These are phyloP conservation scores for Argentina anserina DNA, from an alignment of 306 rosid genomes.

Conservation along the genomic window DNA sequence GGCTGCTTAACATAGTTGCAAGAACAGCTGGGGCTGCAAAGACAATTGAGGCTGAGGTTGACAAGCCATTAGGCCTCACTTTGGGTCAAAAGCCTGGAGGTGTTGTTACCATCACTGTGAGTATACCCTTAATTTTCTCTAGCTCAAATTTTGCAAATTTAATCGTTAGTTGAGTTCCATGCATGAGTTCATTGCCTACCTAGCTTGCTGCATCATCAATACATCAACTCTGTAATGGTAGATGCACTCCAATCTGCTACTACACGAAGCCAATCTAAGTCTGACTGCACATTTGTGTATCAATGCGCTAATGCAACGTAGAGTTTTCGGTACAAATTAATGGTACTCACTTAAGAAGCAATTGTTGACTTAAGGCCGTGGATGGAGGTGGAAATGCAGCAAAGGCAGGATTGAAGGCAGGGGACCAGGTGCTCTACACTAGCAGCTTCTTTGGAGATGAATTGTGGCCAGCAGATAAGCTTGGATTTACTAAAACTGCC, in stretches of 20 bases:
- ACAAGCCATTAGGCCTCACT: slow-evolving; percentile 96
- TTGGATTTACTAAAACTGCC: slow-evolving; percentile 97
- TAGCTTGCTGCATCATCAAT: neutral
- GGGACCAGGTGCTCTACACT: slow-evolving; percentile 90
- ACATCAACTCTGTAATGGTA: neutral
- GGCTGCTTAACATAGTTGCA: slow-evolving; percentile 49
- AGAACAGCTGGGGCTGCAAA: slow-evolving; percentile 86
- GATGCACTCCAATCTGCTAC: neutral
- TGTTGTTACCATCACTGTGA: slow-evolving; percentile 73
- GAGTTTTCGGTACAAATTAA: neutral
- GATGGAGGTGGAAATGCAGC: slow-evolving; percentile 99
- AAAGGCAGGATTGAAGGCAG: slow-evolving; percentile 78
- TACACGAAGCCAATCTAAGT: neutral
- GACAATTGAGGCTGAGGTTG: slow-evolving; percentile 83
- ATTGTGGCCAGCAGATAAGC: slow-evolving; percentile 98
- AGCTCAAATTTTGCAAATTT: neutral
- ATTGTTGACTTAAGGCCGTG: slow-evolving; percentile 47
- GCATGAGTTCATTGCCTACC: neutral
- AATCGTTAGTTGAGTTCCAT: neutral
- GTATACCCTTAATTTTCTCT: slow-evolving; percentile 9
- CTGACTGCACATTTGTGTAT: neutral
- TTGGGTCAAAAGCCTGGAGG: slow-evolving; percentile 88
- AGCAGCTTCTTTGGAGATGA: slow-evolving; percentile 99
- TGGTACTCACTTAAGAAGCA: neutral
- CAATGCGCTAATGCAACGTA: neutral